Percentiles rank a stretch among this genome's conserved stretches.
Conservation (phyloP, 768 basidiomycete species). For the Neoboletus subvelutipes region DNA sequence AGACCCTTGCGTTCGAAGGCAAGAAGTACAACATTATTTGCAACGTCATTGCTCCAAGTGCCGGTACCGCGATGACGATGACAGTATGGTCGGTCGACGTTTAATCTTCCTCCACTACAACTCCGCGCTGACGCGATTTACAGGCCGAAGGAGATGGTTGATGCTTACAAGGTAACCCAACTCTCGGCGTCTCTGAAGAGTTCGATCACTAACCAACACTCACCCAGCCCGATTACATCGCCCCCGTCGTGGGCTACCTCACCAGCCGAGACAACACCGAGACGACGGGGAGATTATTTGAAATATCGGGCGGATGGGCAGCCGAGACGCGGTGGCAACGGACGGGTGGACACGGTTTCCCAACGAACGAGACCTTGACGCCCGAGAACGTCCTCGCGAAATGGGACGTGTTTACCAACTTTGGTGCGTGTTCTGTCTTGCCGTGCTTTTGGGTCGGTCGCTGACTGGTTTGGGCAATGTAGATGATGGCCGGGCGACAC, state of each 20-base stretch:
- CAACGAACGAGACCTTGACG: constrained; percentile 66
- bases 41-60: constrained; percentile 85
- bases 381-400: constrained; percentile 80
- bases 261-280: constrained; percentile 77
- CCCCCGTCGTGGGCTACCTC: constrained; percentile 90
- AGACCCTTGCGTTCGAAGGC: constrained; percentile 88
- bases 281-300: constrained; percentile 76
- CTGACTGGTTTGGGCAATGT: neutral
- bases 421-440: constrained; percentile 50
- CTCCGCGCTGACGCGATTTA: neutral
- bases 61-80: constrained; percentile 89
- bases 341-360: constrained; percentile 84
- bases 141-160: constrained; percentile 82
- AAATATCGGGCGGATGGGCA: constrained; percentile 89
- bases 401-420: constrained; percentile 83
- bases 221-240: constrained; percentile 80
- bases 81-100: constrained; percentile 59
- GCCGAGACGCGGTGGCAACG: constrained; percentile 93
- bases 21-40: constrained; percentile 86
- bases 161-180: constrained; percentile 73
- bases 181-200: neutral
- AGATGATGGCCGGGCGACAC: constrained; percentile 82
- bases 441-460: no score
- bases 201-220: neutral
- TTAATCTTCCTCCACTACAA: neutral